Conservation (phyloP, 441 rosid species). For the Brassica hybrid region DNA sequence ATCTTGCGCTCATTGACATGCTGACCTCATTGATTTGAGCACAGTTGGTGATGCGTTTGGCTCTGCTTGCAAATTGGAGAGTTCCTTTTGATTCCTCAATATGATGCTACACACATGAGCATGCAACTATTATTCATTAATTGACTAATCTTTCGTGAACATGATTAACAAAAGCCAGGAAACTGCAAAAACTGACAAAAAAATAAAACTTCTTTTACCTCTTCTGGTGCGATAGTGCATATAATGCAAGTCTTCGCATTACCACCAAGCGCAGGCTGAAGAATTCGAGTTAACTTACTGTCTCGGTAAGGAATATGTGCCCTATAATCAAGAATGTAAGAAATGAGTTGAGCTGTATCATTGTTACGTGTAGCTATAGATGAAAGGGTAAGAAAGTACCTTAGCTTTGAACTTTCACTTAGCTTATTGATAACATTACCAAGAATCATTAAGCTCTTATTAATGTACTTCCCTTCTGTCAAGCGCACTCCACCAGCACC, state of each 20-base stretch:
- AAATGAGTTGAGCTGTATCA: conserved; percentile 20
- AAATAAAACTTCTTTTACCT: conserved; percentile 49
- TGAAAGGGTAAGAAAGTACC: conserved; percentile 51
- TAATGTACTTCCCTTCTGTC: conserved; percentile 90
- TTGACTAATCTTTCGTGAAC: background rate
- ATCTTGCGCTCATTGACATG: conserved; percentile 16
- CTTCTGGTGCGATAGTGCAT: conserved; percentile 94
- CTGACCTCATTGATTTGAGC: conserved; percentile 94
- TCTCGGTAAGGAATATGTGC: conserved; percentile 96
- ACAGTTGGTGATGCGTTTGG: conserved; percentile 89
- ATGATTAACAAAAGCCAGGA: background rate
- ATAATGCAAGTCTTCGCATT: conserved; percentile 94
- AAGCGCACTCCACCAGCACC: conserved; percentile 91
- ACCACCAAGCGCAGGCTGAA: conserved; percentile 97
- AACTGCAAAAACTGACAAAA: conserved; percentile 1
- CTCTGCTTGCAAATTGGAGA: conserved; percentile 93
- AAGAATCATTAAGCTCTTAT: conserved; percentile 95
- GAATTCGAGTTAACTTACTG: conserved; percentile 93
- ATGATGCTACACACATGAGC: conserved; percentile 60
- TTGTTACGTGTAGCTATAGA: background rate
- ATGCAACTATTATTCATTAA: conserved; percentile 25
- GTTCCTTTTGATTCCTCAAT: conserved; percentile 95
- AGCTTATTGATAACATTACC: conserved; percentile 95
- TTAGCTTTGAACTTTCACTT: conserved; percentile 76
- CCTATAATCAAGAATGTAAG: conserved; percentile 47